Conservation (phyloP, 352 stramenopile genomes). For the Pythium monospermum region DNA sequence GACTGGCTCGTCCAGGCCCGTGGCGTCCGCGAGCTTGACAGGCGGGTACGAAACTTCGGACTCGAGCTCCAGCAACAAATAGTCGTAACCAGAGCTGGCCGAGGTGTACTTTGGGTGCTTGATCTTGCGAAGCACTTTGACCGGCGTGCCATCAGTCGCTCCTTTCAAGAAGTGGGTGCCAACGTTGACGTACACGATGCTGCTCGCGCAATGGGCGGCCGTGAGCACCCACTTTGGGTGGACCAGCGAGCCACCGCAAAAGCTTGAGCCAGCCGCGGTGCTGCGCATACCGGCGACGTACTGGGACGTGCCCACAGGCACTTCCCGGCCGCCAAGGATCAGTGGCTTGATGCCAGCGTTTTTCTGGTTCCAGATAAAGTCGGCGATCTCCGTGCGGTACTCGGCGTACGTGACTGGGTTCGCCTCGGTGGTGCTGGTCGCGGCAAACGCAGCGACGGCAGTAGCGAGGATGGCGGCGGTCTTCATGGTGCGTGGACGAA, state of each 20-base stretch:
- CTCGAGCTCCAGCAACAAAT: slow-evolving; percentile 20
- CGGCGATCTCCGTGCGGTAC: slow-evolving; percentile 2
- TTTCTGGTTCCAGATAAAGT: not conserved
- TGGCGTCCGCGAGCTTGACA: slow-evolving; percentile 11
- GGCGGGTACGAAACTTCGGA: slow-evolving; percentile 5
- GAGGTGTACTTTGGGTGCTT: slow-evolving; percentile 16
- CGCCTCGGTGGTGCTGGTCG: too few species aligned
- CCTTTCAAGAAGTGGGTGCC: slow-evolving; percentile 16
- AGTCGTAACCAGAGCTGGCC: slow-evolving; percentile 15
- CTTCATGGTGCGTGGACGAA: slow-evolving; percentile 14
- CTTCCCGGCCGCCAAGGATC: slow-evolving; percentile 15
- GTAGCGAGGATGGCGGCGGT: slow-evolving; percentile 1
- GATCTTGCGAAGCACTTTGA: slow-evolving; percentile 23
- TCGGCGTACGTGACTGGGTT: too few species aligned
- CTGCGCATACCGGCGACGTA: slow-evolving; percentile 10
- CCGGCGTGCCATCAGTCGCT: slow-evolving; percentile 3
- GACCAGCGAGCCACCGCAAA: slow-evolving; percentile 27
- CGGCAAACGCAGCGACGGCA: not conserved
- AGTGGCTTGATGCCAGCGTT: slow-evolving; percentile 8
- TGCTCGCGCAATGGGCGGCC: slow-evolving; percentile 23
- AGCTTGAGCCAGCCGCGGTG: slow-evolving; percentile 9
- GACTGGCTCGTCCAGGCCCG: slow-evolving; percentile 4
- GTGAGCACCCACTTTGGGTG: slow-evolving; percentile 26
- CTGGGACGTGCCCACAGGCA: slow-evolving; percentile 4
- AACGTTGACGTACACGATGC: slow-evolving; percentile 11